A percentile compares a stretch with the other conserved stretches of the same genome.
Evolutionary conservation across 352 stramenopile species (phyloP).

Genomic region (Pythium myriotylum): DNA sequence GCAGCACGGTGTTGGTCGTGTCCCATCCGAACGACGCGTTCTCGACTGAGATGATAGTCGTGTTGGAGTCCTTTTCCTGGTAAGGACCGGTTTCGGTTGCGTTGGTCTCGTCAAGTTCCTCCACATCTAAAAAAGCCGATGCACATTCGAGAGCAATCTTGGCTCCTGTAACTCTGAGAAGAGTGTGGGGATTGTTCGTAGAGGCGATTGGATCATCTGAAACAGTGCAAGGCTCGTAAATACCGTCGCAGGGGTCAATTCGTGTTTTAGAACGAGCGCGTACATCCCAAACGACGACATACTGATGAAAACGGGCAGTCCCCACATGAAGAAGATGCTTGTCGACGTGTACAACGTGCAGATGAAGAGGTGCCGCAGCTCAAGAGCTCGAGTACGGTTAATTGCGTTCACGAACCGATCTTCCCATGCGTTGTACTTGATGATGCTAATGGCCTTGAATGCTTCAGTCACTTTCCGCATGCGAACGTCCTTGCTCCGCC

Average conservation of each 20-base stretch:
- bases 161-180: constrained; percentile 58
- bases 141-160: constrained; percentile 44
- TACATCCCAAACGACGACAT: constrained; percentile 46
- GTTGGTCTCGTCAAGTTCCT: constrained; percentile 26
- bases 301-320: constrained; percentile 48
- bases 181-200: constrained; percentile 38
- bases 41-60: neutral
- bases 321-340: constrained; percentile 19
- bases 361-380: constrained; percentile 34
- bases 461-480: constrained; percentile 60
- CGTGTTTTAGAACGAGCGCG: constrained; percentile 61
- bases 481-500: constrained; percentile 35
- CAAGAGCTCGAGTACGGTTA: constrained; percentile 22
- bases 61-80: neutral
- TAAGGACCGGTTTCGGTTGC: constrained; percentile 6
- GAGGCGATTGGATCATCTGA: constrained; percentile 70
- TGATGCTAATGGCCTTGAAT: constrained; percentile 79
- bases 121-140: constrained; percentile 45
- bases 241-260: constrained; percentile 73
- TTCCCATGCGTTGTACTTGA: constrained; percentile 94
- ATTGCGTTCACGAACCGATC: constrained; percentile 75
- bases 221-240: constrained; percentile 69
- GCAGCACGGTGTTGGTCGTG: constrained; percentile 19
- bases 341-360: constrained; percentile 32
- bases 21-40: neutral